Evolutionary conservation across 1,284 basidiomycete species (phyloP).

Genomic region (Irpex rosettiformis): DNA sequence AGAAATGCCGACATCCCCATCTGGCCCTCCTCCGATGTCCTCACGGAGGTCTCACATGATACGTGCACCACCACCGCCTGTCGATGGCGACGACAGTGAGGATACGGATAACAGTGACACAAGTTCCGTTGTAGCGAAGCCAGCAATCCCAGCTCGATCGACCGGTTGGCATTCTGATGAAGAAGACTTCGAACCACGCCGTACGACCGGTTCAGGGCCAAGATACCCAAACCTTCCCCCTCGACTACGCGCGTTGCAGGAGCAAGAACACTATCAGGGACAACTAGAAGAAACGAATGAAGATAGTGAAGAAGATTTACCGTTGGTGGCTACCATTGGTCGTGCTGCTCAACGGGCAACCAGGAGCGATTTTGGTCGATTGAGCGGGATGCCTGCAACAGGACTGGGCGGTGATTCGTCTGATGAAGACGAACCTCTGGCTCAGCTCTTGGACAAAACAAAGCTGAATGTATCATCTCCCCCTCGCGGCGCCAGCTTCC

Average conservation of each 20-base stretch:
- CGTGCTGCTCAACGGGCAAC: constrained; percentile 43
- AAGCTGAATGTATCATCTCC: constrained; percentile 41
- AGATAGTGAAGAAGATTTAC: constrained; percentile 74
- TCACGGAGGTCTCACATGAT: constrained; percentile 15
- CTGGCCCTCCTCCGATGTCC: neutral
- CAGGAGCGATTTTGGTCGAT: constrained; percentile 18
- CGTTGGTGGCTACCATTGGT: constrained; percentile 60
- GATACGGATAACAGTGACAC: constrained; percentile 50
- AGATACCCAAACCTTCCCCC: constrained; percentile 35
- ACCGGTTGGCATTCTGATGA: constrained; percentile 61
- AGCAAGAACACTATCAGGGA: constrained; percentile 13
- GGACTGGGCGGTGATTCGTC: constrained; percentile 40
- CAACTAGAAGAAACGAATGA: constrained; percentile 30
- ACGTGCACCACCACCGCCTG: constrained; percentile 39
- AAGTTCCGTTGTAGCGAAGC: constrained; percentile 31
- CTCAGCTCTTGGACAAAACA: constrained; percentile 53
- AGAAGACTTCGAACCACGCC: constrained; percentile 50
- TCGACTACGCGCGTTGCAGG: constrained; percentile 13
- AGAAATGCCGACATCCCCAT: neutral
- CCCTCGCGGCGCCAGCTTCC: constrained; percentile 32
- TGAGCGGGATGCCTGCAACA: neutral
- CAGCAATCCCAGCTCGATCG: constrained; percentile 22
- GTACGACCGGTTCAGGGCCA: constrained; percentile 52
- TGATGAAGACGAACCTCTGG: constrained; percentile 74
- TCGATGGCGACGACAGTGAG: constrained; percentile 48